Evolutionary conservation across 2,329 filamentous ascomycete genomes (phyloP).

Genomic region (Phaeosphaeriaceae sp.): DNA sequence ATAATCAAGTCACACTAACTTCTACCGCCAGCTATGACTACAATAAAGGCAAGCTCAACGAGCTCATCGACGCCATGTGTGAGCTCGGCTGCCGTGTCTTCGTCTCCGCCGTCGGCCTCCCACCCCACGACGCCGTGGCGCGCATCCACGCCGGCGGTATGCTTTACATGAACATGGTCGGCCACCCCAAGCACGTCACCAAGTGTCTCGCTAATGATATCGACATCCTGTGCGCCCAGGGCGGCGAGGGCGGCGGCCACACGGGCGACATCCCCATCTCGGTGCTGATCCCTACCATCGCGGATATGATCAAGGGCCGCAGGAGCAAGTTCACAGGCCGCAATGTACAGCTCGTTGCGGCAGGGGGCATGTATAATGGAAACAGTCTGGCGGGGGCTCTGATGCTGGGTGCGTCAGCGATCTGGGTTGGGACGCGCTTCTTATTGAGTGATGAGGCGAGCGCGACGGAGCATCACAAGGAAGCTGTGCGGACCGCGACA

Average conservation of each 20-base stretch:
- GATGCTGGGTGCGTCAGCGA: conserved; percentile 88
- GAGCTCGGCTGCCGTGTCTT: conserved; percentile 90
- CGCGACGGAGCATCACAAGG: conserved; percentile 91
- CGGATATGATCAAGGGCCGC: conserved; percentile 77
- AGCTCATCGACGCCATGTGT: conserved; percentile 90
- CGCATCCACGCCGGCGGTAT: conserved; percentile 86
- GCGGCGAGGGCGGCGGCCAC: conserved; percentile 95
- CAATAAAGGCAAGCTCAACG: conserved; percentile 96
- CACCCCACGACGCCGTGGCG: conserved; percentile 86
- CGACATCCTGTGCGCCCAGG: conserved; percentile 98
- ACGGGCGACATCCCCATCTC: conserved; percentile 92
- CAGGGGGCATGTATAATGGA: conserved; percentile 92
- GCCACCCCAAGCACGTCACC: conserved; percentile 97
- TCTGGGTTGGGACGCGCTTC: conserved; percentile 98
- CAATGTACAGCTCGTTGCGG: conserved; percentile 89
- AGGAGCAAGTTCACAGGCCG: conserved; percentile 86
- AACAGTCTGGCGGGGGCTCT: conserved; percentile 86
- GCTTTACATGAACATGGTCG: conserved; percentile 99
- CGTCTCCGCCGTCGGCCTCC: conserved; percentile 94
- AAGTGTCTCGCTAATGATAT: conserved; percentile 89
- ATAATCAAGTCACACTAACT: too few relatives aligned
- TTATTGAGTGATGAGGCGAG: conserved; percentile 93
- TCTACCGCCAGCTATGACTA: conserved; percentile 82
- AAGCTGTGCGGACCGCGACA: conserved; percentile 86
- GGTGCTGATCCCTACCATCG: conserved; percentile 90